Conservation (phyloP, 768 basidiomycete genomes). For the Tulasnella sp. region DNA sequence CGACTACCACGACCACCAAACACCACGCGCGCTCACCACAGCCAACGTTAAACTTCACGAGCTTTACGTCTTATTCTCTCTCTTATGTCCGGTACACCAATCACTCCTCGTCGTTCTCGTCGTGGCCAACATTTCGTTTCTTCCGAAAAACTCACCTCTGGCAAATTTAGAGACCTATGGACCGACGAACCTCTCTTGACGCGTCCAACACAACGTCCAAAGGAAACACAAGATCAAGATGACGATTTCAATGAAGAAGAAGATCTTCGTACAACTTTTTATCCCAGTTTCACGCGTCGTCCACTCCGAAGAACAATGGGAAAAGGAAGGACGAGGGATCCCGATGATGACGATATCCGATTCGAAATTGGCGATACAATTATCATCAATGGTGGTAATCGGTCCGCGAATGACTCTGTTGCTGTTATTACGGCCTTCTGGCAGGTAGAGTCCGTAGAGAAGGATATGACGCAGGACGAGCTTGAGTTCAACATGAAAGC, state of each 20-base stretch:
- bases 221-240: too few relatives aligned
- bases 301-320: constrained; percentile 2
- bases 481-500: constrained; percentile 34
- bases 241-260: constrained; percentile 3
- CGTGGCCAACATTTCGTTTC: not conserved
- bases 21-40: too few relatives aligned
- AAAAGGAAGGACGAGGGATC: not conserved
- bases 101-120: constrained; percentile 7
- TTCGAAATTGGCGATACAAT: constrained; percentile 58
- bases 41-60: not conserved
- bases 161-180: not conserved
- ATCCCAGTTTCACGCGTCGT: constrained; percentile 1
- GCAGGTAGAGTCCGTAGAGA: constrained; percentile 33
- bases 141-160: constrained; percentile 1
- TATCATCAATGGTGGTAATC: constrained; percentile 36
- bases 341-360: constrained; percentile 21
- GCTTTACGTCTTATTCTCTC: not conserved
- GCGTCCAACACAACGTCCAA: constrained; percentile 7
- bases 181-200: constrained; percentile 10
- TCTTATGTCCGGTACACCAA: not conserved
- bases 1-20: too few relatives aligned
- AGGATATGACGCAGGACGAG: constrained; percentile 24
- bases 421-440: constrained; percentile 62
- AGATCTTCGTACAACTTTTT: constrained; percentile 5
- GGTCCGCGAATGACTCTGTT: constrained; percentile 36